A percentile compares a stretch with the other conserved stretches of the same genome.
phyloP scores from a whole-genome alignment of 2,329 filamentous ascomycete species.

The Blastomyces gilchristii region DNA sequence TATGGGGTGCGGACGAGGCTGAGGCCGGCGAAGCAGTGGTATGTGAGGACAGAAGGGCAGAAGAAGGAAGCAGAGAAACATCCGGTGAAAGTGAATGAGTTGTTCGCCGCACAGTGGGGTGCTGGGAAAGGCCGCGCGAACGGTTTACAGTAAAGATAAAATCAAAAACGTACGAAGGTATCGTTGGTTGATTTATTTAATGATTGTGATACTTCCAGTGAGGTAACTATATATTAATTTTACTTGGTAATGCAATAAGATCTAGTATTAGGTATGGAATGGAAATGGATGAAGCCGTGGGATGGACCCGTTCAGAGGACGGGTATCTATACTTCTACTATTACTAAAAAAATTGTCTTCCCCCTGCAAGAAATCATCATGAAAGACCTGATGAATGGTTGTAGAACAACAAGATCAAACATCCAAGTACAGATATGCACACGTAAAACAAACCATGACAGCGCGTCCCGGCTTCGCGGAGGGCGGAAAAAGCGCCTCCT shows the following conservation, averaged over 20 bases:
- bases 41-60: slow-evolving; percentile 17
- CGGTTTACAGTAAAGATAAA: background rate
- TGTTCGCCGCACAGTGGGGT: background rate
- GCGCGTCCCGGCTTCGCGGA: background rate
- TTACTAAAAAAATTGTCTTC: background rate
- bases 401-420: background rate
- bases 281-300: background rate
- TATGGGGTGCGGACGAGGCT: slow-evolving; percentile 59
- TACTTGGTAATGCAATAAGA: background rate
- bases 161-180: background rate
- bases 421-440: background rate
- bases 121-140: no score
- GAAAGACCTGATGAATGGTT: background rate
- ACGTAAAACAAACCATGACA: background rate
- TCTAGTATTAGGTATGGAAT: background rate
- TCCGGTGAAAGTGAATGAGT: background rate
- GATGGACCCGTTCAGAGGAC: background rate
- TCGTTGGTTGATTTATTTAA: background rate
- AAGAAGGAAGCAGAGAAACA: slow-evolving; percentile 6
- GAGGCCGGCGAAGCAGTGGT: slow-evolving; percentile 41
- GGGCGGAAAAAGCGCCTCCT: background rate
- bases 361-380: background rate
- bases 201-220: background rate
- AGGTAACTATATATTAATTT: background rate
- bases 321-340: background rate